Evolutionary conservation across 2,329 filamentous ascomycete species (phyloP), one percentile per base, ranked within the genome.

Genomic region (Fusarium sp.): DNA sequence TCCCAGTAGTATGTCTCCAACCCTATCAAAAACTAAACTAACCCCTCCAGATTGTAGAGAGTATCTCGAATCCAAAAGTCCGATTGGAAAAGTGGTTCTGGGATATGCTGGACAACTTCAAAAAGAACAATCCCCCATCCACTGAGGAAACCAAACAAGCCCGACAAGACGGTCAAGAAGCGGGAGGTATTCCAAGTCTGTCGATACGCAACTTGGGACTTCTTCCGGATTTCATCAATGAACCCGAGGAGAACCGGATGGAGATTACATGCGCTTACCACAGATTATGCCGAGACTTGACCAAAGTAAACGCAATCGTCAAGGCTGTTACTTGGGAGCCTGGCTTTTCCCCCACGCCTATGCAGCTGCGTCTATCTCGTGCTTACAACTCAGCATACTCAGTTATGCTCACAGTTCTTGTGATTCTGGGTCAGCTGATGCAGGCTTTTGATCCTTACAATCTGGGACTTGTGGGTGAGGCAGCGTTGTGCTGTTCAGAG

Each of bases 1-100:
- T 79, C 0, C 73, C 77, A 22, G 76, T 78, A 3, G 78, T 80
- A 73, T 19, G 76, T 6, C n/a, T 5, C 19, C 14, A 14, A 6
- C 11, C 3, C 5, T 2, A 10, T 10, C 4, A 17, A 17, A n/a
- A 7, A 7, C n/a, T 8, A 7, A 30, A 19, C 10, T 62, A 35
- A 68, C 37, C 4, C 2, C 0, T 2, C 3, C 1, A 79, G 77
- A 62, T 78, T 15, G 61, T 77, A 13, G 77, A 79, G 43, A 77
- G 76, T 43, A 73, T 79, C 17, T 70, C 55, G 4, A 70, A 70
- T 27, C 67, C 67, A 7, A 65, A 68, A 23, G 55, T 70, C 11
- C 57, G 25, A 2, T 13, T 70, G 3, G 67, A 70, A 15, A 65
- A 68, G 0, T 70, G 67, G 67, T 70, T 70, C 45, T 70, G 67